Evolutionary conservation across 2,329 filamentous ascomycete species (phyloP), one percentile per base, ranked within the genome.

Genomic region (Cordyceps fumosorosea): DNA sequence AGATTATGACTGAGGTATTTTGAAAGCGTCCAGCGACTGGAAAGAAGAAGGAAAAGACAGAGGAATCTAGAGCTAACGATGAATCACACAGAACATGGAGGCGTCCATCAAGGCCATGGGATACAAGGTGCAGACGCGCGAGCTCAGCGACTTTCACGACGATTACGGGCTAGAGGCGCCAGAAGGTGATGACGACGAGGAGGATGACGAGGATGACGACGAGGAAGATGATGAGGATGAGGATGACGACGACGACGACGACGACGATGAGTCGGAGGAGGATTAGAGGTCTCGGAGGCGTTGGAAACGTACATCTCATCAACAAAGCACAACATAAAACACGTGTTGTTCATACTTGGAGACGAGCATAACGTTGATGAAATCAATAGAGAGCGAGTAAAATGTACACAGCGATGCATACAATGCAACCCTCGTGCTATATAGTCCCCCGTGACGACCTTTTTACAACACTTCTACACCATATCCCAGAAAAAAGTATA

Each of bases 91-190:
- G 91, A 83, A 83, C 64, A 85, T 96, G 67, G 84, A 89, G 69
- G 87, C 87, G 67, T 87, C 89, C 2, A 90, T 98, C 69, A 82
- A 85, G 67, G 79, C 78, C 1, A 87, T 86, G 62, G 92, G 92
- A 0, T 99, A 96, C 79, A 88, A 87, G 72, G 88, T 89, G 0
- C 83, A 90, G 70, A 82, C 90, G 45, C 87, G 88, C 70, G 81
- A 88, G 32, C 80, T 98, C 56, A 85, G 87, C 48, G 83, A 89
- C 69, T 98, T 96, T 74, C 86, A 96, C 73, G 91, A 97, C 66
- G 90, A 92, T 69, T 98, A 98, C 72, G 93, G 93, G 0, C 76
- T 97, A 53, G 83, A 89, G 72, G 81, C 81, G 2, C 80, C 78
- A 2, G 83, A 82, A 3, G 85, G 81, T 0, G 84, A 85, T 4